These are phyloP conservation scores for Ophiostoma ips DNA, from an alignment of 2,329 filamentous ascomycete genomes.

Conservation along the genomic window DNA sequence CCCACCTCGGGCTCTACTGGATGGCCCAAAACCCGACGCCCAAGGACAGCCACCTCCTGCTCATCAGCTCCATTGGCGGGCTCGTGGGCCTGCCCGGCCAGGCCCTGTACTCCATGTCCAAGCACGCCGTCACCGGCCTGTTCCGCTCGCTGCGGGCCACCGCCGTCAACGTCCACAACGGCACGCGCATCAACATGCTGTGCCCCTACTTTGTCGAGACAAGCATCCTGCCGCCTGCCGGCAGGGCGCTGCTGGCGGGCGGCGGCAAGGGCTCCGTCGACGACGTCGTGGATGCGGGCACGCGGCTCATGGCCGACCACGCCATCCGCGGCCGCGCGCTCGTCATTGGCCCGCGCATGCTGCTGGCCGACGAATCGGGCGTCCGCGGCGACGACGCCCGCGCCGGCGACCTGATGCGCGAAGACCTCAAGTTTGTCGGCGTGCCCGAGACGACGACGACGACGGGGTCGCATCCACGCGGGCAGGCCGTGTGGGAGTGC, in stretches of 20 bases:
- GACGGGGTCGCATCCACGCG: background rate
- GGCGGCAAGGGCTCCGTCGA: conserved; percentile 35
- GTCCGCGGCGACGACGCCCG: conserved; percentile 7
- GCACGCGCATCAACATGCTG: conserved; percentile 49
- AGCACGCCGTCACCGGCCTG: conserved; percentile 51
- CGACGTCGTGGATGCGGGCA: conserved; percentile 50
- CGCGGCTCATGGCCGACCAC: conserved; percentile 44
- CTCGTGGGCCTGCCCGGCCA: conserved; percentile 27
- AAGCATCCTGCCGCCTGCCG: conserved; percentile 34
- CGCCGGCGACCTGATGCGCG: background rate
- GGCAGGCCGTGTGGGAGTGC: conserved; percentile 43
- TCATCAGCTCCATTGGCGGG: conserved; percentile 49
- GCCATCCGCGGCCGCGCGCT: conserved; percentile 41
- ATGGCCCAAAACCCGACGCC: conserved; percentile 31
- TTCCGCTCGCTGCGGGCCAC: conserved; percentile 43
- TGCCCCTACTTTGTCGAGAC: conserved; percentile 52
- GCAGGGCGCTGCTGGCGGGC: conserved; percentile 41
- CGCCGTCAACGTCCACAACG: conserved; percentile 25
- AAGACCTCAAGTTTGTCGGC: conserved; percentile 12
- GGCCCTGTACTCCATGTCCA: conserved; percentile 42
- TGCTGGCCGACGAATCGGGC: conserved; percentile 21
- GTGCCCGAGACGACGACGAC: background rate
- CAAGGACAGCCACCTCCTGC: conserved; percentile 43
- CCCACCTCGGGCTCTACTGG: conserved; percentile 48
- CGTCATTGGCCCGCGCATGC: conserved; percentile 41